phyloP scores from a whole-genome alignment of 2,329 filamentous ascomycete species.

The Apiospora rasikravindrae region DNA sequence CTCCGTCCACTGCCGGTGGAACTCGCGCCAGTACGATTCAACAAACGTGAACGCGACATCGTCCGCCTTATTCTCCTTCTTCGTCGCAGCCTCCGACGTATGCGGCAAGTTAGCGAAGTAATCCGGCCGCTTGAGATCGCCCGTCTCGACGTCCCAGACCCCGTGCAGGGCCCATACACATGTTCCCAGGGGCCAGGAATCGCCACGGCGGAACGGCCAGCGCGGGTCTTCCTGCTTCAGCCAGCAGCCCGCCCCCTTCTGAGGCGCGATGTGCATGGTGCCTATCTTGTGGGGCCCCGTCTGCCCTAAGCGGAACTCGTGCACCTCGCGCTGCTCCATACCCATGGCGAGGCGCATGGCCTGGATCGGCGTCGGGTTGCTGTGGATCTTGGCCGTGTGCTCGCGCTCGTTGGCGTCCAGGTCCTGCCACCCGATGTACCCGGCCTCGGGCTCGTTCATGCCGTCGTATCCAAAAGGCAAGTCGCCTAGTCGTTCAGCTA shows the following conservation, averaged over 20 bases:
- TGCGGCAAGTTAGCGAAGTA: slow-evolving; percentile 29
- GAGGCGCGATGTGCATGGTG: slow-evolving; percentile 24
- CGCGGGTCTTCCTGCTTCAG: slow-evolving; percentile 28
- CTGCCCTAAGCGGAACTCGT: slow-evolving; percentile 29
- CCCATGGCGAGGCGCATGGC: slow-evolving; percentile 31
- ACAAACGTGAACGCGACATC: slow-evolving; percentile 27
- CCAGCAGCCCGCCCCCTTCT: slow-evolving; percentile 26
- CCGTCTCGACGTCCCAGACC: slow-evolving; percentile 29
- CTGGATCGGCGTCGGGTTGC: slow-evolving; percentile 30
- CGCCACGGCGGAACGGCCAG: slow-evolving; percentile 27
- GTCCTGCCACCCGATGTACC: slow-evolving; percentile 29
- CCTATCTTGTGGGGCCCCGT: slow-evolving; percentile 32
- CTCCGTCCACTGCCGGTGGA: slow-evolving; percentile 27
- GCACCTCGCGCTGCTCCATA: slow-evolving; percentile 25
- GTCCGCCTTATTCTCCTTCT: slow-evolving; percentile 23
- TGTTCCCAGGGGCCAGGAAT: slow-evolving; percentile 27
- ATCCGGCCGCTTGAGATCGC: slow-evolving; percentile 26
- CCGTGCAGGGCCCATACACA: slow-evolving; percentile 35
- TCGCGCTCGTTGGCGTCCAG: slow-evolving; percentile 27
- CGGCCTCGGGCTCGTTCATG: slow-evolving; percentile 35
- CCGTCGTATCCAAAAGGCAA: slow-evolving; percentile 31
- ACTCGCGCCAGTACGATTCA: slow-evolving; percentile 30
- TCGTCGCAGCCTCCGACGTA: slow-evolving; percentile 18
- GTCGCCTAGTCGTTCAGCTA: slow-evolving; percentile 28
- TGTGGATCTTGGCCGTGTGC: slow-evolving; percentile 31